A percentile compares a stretch with the other conserved stretches of the same genome.
Evolutionary conservation across 768 basidiomycete species (phyloP).

Genomic region (Mycena maculata): DNA sequence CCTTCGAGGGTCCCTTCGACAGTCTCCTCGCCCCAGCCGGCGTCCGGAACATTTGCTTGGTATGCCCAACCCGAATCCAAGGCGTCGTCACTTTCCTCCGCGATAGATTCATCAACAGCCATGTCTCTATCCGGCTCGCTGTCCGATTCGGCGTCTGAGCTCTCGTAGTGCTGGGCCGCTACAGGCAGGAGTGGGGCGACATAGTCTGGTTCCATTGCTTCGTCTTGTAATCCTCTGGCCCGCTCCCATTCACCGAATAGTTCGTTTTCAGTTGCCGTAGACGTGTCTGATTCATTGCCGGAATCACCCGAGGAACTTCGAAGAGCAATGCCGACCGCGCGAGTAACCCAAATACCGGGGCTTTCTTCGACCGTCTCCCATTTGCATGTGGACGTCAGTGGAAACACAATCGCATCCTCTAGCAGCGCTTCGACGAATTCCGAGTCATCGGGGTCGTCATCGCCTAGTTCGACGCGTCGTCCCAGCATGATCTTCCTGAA

Average conservation of each 20-base stretch:
- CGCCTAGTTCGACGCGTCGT: constrained; percentile 47
- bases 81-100: constrained; percentile 15
- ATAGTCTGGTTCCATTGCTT: not conserved
- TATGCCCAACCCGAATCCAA: constrained; percentile 9
- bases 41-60: constrained; percentile 25
- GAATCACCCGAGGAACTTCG: not conserved
- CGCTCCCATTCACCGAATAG: not conserved
- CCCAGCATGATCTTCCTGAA: constrained; percentile 56
- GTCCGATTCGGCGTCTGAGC: constrained; percentile 22
- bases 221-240: not conserved
- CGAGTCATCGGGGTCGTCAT: constrained; percentile 50
- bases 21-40: constrained; percentile 8
- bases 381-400: constrained; percentile 7
- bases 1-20: not conserved
- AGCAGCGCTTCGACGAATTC: constrained; percentile 47
- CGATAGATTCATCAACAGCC: not conserved
- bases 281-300: not conserved
- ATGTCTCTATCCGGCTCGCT: constrained; percentile 20
- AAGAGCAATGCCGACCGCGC: constrained; percentile 22
- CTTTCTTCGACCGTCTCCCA: constrained; percentile 48
- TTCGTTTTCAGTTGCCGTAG: not conserved
- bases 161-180: constrained; percentile 5
- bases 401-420: constrained; percentile 47
- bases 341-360: constrained; percentile 48
- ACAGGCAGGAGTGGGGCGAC: not conserved